Conservation (phyloP, 2,329 filamentous ascomycete species). For the Neofusicoccum umdonicola region DNA sequence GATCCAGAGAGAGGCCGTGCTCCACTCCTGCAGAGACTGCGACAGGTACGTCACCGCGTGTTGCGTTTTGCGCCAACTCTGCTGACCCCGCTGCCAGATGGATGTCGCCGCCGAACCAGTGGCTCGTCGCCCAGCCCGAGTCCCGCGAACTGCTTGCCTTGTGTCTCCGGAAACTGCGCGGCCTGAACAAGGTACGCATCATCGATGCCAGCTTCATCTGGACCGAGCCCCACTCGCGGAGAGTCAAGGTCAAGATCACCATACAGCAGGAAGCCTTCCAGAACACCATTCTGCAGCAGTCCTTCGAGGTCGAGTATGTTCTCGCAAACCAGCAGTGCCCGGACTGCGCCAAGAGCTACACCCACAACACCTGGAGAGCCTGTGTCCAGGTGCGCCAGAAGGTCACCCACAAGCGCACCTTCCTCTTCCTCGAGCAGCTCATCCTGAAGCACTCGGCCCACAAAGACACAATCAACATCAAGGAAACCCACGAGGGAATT, state of each 20-base stretch:
- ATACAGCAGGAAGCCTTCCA: conserved; percentile 72
- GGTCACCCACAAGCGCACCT: conserved; percentile 89
- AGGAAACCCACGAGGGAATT: conserved; percentile 90
- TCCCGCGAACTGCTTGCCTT: conserved; percentile 89
- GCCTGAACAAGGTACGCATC: conserved; percentile 85
- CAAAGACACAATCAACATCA: conserved; percentile 94
- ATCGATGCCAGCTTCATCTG: conserved; percentile 96
- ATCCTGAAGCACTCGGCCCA: conserved; percentile 93
- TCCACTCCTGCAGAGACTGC: conserved; percentile 93
- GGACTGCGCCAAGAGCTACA: conserved; percentile 94
- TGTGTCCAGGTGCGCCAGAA: conserved; percentile 95
- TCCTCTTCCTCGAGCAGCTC: conserved; percentile 83
- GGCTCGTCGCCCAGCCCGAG: conserved; percentile 81
- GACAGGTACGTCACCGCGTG: conserved; percentile 49
- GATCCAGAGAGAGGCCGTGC: conserved; percentile 83
- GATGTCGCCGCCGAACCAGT: conserved; percentile 81
- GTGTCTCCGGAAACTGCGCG: conserved; percentile 83
- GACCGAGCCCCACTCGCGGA: conserved; percentile 94
- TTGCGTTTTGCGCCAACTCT: conserved; percentile 10
- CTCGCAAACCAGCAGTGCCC: conserved; percentile 91
- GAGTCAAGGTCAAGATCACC: conserved; percentile 93
- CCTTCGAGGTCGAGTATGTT: conserved; percentile 90
- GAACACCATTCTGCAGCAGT: conserved; percentile 78
- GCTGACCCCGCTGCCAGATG: conserved; percentile 47
- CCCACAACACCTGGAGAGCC: conserved; percentile 92